Conservation (phyloP, 2,329 filamentous ascomycete species). For the Pyricularia pennisetigena region DNA sequence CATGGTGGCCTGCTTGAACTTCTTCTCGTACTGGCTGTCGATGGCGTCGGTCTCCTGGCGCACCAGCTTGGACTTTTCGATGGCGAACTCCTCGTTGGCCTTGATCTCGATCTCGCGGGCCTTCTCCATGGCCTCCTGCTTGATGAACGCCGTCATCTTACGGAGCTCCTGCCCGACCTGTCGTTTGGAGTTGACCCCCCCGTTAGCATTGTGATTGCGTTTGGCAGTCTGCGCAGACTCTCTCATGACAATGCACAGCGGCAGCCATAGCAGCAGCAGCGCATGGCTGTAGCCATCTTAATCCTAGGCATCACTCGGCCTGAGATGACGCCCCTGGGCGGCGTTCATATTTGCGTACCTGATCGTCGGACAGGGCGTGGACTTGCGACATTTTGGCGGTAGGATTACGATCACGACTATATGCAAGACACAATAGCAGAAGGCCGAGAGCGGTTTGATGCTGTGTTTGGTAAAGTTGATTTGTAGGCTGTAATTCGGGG, state of each 20-base stretch:
- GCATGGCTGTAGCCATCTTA: background rate
- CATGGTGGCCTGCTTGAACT: constrained; percentile 98
- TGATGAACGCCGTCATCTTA: constrained; percentile 99
- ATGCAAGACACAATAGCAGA: background rate
- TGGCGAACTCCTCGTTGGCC: constrained; percentile 97
- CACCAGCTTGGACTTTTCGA: constrained; percentile 98
- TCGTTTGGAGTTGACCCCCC: constrained; percentile 6
- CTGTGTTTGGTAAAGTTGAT: background rate
- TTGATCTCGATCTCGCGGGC: constrained; percentile 96
- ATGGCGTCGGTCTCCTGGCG: constrained; percentile 90
- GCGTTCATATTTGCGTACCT: constrained; percentile 47
- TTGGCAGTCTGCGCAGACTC: background rate
- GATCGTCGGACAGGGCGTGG: constrained; percentile 94
- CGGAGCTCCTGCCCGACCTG: constrained; percentile 96
- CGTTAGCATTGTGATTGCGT: background rate
- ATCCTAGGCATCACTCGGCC: background rate
- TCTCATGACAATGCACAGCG: no score
- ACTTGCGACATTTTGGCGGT: constrained; percentile 72
- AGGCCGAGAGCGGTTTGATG: background rate
- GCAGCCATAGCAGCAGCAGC: no score
- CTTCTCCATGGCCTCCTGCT: constrained; percentile 95
- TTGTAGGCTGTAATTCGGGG: background rate
- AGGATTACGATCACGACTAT: constrained; percentile 7
- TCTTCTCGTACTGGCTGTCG: constrained; percentile 91
- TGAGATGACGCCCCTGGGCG: background rate